phyloP scores from a whole-genome alignment of 805 yeast genomes.

The Lachancea sp. region DNA sequence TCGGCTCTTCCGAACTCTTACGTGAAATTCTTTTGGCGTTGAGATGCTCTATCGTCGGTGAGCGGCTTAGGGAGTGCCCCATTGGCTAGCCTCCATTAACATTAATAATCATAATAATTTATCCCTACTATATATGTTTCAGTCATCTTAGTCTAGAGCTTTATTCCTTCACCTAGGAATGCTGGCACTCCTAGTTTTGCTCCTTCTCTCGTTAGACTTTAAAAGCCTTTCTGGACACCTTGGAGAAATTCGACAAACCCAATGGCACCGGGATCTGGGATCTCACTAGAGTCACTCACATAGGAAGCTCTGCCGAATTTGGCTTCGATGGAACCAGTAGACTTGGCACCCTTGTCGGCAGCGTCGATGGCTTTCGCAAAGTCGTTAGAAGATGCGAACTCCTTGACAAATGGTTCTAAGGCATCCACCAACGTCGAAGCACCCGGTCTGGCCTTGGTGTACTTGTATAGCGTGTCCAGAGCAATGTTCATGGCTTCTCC shows the following conservation, averaged over 20 bases:
- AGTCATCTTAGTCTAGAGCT: too few relatives aligned
- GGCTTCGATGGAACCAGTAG: conserved; percentile 70
- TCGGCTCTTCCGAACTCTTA: too few relatives aligned
- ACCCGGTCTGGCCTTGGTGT: conserved; percentile 84
- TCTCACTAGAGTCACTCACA: conserved; percentile 61
- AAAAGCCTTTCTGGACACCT: conserved; percentile 31
- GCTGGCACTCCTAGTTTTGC: not conserved
- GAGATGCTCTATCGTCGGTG: too few relatives aligned
- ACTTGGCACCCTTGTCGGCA: conserved; percentile 69
- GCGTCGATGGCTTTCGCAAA: conserved; percentile 57
- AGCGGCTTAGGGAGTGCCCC: too few relatives aligned
- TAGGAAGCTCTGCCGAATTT: conserved; percentile 92
- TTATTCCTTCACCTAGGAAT: too few relatives aligned
- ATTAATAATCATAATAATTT: too few relatives aligned
- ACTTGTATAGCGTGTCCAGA: conserved; percentile 66
- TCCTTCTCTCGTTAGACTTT: not conserved
- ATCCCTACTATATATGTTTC: too few relatives aligned
- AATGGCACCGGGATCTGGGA: conserved; percentile 94
- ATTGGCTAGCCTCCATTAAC: too few relatives aligned
- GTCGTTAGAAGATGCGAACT: conserved; percentile 46
- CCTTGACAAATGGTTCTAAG: conserved; percentile 75
- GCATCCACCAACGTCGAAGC: conserved; percentile 89
- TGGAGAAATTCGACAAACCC: conserved; percentile 59
- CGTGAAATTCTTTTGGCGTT: too few relatives aligned
- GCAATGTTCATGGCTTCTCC: conserved; percentile 52